Evolutionary conservation across 1,139 yeast genomes (phyloP), one percentile per base, ranked within the genome.

Genomic region (Scheffersomyces quercinus): DNA sequence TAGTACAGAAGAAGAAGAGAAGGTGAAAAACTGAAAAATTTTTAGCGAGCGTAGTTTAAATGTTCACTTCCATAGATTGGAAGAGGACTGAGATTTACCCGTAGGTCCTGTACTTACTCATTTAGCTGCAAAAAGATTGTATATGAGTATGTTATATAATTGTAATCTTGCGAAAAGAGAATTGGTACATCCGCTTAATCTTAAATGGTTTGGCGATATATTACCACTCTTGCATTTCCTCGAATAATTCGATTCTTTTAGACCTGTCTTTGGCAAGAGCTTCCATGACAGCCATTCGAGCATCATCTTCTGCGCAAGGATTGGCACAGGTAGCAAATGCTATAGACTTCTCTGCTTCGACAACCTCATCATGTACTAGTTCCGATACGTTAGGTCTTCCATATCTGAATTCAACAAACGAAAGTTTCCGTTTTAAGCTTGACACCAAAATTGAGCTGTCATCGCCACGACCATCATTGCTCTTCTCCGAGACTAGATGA

Each of bases 361-460:
- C 39, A 28, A 79, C 62, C 38, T 70, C 77, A 3, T 60, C 46
- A 5, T 50, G 50, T 3, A 79, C 66, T 12, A 78, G 45, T 1
- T 50, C 54, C 3, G 55, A 50, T 26, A 81, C 49, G 41, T 72
- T 62, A 2, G 84, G 84, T 46, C 80, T 68, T 10, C 65, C 68
- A 29, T 67, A 67, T 38, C 68, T 50, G 51, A 70, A 66, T 37
- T 62, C 64, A 37, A 69, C 52, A 42, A 55, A 61, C 38, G 37
- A 41, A 35, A 46, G 44, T 26, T 26, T 33, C 31, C 13, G 31
- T 36, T 14, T 29, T 32, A 35, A 16, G 11, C 35, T 13, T 9
- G 24, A 14, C 56, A 29, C 47, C 26, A 20, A 20, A 20, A 20
- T 41, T 9, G 50, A 44, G 38, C 58, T 58, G n/a, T 55, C 54